Conservation (phyloP, 202 grass and related monocot species). For the Carex sylvatica region DNA sequence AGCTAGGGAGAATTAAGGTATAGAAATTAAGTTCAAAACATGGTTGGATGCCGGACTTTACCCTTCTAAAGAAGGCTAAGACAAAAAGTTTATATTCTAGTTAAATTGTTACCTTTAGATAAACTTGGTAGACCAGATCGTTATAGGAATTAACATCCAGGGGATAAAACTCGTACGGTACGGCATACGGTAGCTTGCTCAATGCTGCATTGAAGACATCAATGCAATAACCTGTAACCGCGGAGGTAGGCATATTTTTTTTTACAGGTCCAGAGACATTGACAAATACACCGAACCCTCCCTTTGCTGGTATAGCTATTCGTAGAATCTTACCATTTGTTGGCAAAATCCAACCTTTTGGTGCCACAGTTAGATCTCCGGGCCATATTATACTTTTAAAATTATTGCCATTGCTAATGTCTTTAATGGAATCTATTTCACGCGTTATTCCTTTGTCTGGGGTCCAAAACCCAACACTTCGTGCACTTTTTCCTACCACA, state of each 20-base stretch:
- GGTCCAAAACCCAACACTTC: conserved; percentile 36
- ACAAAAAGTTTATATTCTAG: background rate
- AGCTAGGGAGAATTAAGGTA: background rate
- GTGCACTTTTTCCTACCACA: conserved; percentile 33
- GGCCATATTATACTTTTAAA: conserved; percentile 56
- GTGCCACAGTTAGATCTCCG: conserved; percentile 9
- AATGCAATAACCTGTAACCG: conserved; percentile 63
- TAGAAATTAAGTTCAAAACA: background rate
- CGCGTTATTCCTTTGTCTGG: conserved; percentile 25
- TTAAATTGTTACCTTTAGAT: conserved; percentile 20
- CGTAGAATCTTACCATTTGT: conserved; percentile 30
- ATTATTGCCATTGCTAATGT: background rate
- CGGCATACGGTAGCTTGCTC: conserved; percentile 29
- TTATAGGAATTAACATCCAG: conserved; percentile 41
- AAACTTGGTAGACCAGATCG: conserved; percentile 31
- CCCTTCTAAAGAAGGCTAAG: background rate
- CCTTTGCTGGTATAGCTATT: conserved; percentile 58
- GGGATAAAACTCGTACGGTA: conserved; percentile 37
- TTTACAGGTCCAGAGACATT: conserved; percentile 14
- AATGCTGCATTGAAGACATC: conserved; percentile 69
- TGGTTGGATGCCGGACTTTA: background rate
- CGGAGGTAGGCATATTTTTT: background rate
- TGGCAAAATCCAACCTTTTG: conserved; percentile 60
- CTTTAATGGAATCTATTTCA: background rate
- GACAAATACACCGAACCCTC: conserved; percentile 69